A percentile compares a stretch with the other conserved stretches of the same genome.
Evolutionary conservation across 805 yeast species (phyloP).

Genomic region (Candida michaelii): DNA sequence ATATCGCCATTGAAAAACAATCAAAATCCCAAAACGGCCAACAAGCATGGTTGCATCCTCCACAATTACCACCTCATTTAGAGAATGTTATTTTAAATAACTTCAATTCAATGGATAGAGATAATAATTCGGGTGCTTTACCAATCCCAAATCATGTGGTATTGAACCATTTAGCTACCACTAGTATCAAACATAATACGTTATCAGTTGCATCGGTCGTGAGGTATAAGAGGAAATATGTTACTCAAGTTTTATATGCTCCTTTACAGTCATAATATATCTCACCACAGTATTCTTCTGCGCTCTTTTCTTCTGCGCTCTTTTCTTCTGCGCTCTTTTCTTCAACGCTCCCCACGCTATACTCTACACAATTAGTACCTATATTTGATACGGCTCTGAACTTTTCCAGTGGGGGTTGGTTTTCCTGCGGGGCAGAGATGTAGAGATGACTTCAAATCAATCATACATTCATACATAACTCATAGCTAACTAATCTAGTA

Average conservation of each 20-base stretch:
- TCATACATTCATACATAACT: slow-evolving; percentile 8
- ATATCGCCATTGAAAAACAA: slow-evolving; percentile 70
- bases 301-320: too few species aligned
- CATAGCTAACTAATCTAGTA: not conserved
- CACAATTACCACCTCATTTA: slow-evolving; percentile 94
- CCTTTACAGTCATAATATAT: slow-evolving; percentile 53
- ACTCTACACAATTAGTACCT: too few species aligned
- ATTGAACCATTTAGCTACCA: slow-evolving; percentile 91
- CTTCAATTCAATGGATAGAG: slow-evolving; percentile 56
- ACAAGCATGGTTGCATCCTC: slow-evolving; percentile 81
- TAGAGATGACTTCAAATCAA: slow-evolving; percentile 10
- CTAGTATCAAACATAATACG: slow-evolving; percentile 90
- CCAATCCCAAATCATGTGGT: slow-evolving; percentile 96
- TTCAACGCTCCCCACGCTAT: too few species aligned
- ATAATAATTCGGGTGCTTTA: slow-evolving; percentile 83
- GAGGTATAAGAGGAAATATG: slow-evolving; percentile 83
- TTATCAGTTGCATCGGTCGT: slow-evolving; percentile 91
- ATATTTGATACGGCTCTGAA: too few species aligned
- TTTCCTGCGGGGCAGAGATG: too few species aligned
- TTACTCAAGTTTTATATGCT: slow-evolving; percentile 88
- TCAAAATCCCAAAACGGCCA: slow-evolving; percentile 56
- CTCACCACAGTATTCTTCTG: too few species aligned
- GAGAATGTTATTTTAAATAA: slow-evolving; percentile 90
- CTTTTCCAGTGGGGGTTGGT: too few species aligned
- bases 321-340: too few species aligned